A percentile compares a stretch with the other conserved stretches of the same genome.
These are phyloP conservation scores for Sporisorium iseilematis-ciliati DNA, from an alignment of 1,284 basidiomycete genomes.

Conservation along the genomic window DNA sequence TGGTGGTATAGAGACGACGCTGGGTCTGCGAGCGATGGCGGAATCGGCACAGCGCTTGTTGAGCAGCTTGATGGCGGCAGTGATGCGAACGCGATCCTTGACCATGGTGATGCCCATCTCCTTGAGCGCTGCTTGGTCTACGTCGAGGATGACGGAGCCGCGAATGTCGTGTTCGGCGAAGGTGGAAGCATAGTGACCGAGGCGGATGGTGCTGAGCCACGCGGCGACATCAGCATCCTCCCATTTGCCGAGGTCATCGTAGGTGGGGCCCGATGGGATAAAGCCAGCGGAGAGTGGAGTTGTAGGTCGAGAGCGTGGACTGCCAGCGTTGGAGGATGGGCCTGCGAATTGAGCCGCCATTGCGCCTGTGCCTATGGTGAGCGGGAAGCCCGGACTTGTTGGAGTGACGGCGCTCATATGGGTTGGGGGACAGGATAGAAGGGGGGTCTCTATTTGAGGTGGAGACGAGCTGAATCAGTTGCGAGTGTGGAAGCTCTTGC, in stretches of 20 bases:
- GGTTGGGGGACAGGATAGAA: neutral
- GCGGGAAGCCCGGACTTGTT: slow-evolving; percentile 58
- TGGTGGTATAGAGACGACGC: slow-evolving; percentile 27
- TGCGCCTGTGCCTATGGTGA: slow-evolving; percentile 43
- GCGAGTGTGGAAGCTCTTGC: neutral
- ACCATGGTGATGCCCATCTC: slow-evolving; percentile 68
- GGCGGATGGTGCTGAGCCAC: slow-evolving; percentile 58
- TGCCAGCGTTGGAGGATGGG: slow-evolving; percentile 41
- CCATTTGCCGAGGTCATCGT: slow-evolving; percentile 43
- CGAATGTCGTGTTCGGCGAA: slow-evolving; percentile 66
- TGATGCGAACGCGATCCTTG: slow-evolving; percentile 64
- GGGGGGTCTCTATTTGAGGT: neutral
- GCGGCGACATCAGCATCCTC: slow-evolving; percentile 52
- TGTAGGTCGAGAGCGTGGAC: slow-evolving; percentile 42
- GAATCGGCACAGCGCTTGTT: slow-evolving; percentile 58
- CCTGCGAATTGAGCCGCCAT: slow-evolving; percentile 24
- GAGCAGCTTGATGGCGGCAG: slow-evolving; percentile 65
- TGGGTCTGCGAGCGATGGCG: slow-evolving; percentile 32
- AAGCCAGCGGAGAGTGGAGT: slow-evolving; percentile 47
- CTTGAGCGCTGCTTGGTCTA: slow-evolving; percentile 63
- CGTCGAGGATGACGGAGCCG: slow-evolving; percentile 61
- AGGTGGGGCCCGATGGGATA: slow-evolving; percentile 27
- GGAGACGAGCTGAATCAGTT: neutral
- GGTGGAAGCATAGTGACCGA: slow-evolving; percentile 52
- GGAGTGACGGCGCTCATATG: slow-evolving; percentile 52